Conservation (phyloP, 177 flowering plant genomes). For the Tripterygium wilfordii region DNA sequence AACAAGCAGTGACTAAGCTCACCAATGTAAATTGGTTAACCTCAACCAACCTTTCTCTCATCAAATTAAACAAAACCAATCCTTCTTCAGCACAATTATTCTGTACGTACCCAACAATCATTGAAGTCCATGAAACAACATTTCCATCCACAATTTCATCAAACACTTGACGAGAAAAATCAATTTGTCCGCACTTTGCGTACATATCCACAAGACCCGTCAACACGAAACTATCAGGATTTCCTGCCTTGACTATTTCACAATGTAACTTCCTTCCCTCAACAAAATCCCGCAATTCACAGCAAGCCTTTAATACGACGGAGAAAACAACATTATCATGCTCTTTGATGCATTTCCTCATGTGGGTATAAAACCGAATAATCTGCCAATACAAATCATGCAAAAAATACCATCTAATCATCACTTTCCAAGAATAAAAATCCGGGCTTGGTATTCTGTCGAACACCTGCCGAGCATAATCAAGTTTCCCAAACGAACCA, state of each 20-base stretch:
- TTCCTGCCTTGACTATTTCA: conserved; percentile 43
- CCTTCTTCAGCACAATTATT: conserved; percentile 47
- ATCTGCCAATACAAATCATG: conserved; percentile 34
- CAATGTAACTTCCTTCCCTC: conserved; percentile 60
- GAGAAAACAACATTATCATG: conserved; percentile 53
- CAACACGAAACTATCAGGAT: conserved; percentile 54
- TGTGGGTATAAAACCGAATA: conserved; percentile 33
- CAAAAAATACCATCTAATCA: conserved; percentile 66
- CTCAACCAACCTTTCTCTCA: conserved; percentile 42
- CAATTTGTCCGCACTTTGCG: conserved; percentile 49
- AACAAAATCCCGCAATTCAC: conserved; percentile 38
- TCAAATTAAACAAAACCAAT: conserved; percentile 54
- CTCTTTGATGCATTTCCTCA: conserved; percentile 30
- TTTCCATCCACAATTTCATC: conserved; percentile 39
- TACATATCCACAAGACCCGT: conserved; percentile 64
- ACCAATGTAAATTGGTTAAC: conserved; percentile 58
- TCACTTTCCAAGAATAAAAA: conserved; percentile 55
- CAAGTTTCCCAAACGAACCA: conserved; percentile 41
- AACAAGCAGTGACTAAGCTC: conserved; percentile 54
- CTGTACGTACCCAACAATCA: conserved; percentile 60
- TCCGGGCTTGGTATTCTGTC: conserved; percentile 53
- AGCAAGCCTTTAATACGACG: conserved; percentile 62
- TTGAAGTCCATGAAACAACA: conserved; percentile 65
- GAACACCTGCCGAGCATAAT: conserved; percentile 47
- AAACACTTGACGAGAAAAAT: conserved; percentile 34